phyloP scores from a whole-genome alignment of 1,284 basidiomycete genomes.

The Fomitiporia mediterranea region DNA sequence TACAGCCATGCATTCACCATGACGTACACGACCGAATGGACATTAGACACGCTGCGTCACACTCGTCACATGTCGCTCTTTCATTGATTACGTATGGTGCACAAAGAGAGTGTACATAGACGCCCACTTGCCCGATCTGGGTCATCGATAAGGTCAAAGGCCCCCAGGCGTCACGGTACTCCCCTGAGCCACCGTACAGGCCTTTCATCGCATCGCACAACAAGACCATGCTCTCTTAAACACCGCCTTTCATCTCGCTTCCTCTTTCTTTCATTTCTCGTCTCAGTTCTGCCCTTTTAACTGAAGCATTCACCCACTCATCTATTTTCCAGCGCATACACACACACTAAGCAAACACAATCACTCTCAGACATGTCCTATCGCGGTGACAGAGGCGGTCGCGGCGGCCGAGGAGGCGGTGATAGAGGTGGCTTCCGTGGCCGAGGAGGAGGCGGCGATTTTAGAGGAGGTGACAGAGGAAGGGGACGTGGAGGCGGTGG shows the following conservation, averaged over 20 bases:
- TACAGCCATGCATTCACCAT: no score
- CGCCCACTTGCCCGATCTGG: no score
- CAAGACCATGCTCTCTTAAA: neutral
- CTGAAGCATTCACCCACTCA: no score
- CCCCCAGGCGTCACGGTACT: no score
- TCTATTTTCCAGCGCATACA: neutral
- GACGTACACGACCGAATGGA: no score
- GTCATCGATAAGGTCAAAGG: no score
- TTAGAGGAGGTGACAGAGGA: conserved; percentile 31
- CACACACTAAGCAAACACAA: neutral
- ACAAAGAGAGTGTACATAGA: no score
- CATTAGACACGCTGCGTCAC: no score
- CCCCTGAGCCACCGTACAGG: no score
- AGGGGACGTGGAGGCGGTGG: conserved; percentile 26
- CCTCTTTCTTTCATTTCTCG: neutral
- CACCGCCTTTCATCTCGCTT: neutral
- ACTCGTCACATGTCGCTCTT: no score
- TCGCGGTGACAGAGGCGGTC: conserved; percentile 25
- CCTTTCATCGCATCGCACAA: neutral
- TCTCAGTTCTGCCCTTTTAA: no score
- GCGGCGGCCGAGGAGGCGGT: conserved; percentile 25
- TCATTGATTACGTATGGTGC: no score
- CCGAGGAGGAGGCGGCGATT: conserved; percentile 26
- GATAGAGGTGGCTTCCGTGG: conserved; percentile 32
- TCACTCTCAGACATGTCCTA: conserved; percentile 26